Conservation (phyloP, 805 yeast genomes). For the Schwanniomyces polymorphus region DNA sequence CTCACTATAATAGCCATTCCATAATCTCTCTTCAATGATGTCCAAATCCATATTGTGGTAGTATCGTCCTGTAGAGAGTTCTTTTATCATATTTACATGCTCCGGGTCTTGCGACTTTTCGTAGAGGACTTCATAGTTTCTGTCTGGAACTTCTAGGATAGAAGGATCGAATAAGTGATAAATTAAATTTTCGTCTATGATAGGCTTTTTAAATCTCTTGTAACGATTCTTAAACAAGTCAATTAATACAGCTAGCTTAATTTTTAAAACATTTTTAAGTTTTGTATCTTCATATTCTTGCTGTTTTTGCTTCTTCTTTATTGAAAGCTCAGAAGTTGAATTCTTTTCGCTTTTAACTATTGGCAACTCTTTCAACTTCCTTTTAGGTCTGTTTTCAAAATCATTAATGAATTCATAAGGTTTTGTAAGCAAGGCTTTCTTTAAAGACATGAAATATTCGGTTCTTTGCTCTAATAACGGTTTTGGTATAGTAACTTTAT, state of each 20-base stretch:
- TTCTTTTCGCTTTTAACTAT: slow-evolving; percentile 19
- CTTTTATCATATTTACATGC: slow-evolving; percentile 75
- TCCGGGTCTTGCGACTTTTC: slow-evolving; percentile 46
- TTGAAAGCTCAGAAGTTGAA: slow-evolving; percentile 30
- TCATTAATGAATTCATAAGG: slow-evolving; percentile 74
- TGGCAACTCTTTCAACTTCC: slow-evolving; percentile 43
- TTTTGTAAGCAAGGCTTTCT: slow-evolving; percentile 57
- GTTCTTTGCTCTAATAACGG: slow-evolving; percentile 51
- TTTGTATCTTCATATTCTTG: slow-evolving; percentile 71
- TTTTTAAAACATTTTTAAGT: slow-evolving; percentile 79
- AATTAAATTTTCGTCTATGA: slow-evolving; percentile 73
- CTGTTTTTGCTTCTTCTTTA: slow-evolving; percentile 48
- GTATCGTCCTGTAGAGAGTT: slow-evolving; percentile 67
- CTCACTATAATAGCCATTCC: slow-evolving; percentile 95
- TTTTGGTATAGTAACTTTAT: slow-evolving; percentile 42
- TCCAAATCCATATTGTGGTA: slow-evolving; percentile 91
- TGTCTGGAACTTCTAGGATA: slow-evolving; percentile 35
- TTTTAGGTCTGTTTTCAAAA: slow-evolving; percentile 52
- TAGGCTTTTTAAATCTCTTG: slow-evolving; percentile 87
- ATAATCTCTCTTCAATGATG: slow-evolving; percentile 86
- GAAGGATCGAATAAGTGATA: slow-evolving; percentile 75
- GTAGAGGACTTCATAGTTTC: slow-evolving; percentile 38
- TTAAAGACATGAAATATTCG: slow-evolving; percentile 55
- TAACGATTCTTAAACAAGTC: slow-evolving; percentile 85
- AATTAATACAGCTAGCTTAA: slow-evolving; percentile 84